Evolutionary conservation across 2,329 filamentous ascomycete genomes (phyloP), one percentile per base, ranked within the genome.

Genomic region (Paraphoma sp.): DNA sequence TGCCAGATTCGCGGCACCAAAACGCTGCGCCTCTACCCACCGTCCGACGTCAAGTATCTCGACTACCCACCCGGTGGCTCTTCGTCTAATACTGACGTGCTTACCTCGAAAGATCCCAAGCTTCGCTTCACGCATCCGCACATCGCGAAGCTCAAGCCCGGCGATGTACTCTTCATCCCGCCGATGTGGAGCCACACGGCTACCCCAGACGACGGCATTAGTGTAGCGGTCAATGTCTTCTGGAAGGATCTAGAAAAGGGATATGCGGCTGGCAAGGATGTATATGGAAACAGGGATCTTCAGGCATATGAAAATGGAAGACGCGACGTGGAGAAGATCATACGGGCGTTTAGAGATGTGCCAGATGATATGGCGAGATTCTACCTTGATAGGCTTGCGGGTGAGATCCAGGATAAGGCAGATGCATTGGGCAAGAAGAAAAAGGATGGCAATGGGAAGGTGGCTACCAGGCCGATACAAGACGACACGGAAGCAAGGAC

Each of bases 221-320:
- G 91, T 64, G 82, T 96, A 7, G 91, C 91, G 0, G 88, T 97
- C n/a, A 97, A 97, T 72, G 85, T 94, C 29, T 97, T 97, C 80
- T 97, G 96, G 78, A 86, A 87, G 43, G 89, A 88, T 59, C 80
- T 95, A 9, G 79, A 87, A 3, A 79, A 73, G 3, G 87, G 85
- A 3, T 95, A 95, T 72, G 87, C 91, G 0, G 75, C 83, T 1
- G 92, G 93, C 1, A 85, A 88, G 62, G 93, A 97, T 72, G 89
- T 96, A 0, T 97, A 97, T 71, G 93, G 91, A 1, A 97, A 96
- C 71, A 83, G 92, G 40, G 93, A 97, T 75, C 75, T 97, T 48
- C 89, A 89, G 40, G 90, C 89, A 1, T 96, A 96, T 71, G 92
- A 96, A 72, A 92, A 90, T 67, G 91, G 90, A 0, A 83, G 93